These are phyloP conservation scores for Medicago ruthenica DNA, from an alignment of 306 rosid genomes.

Conservation along the genomic window DNA sequence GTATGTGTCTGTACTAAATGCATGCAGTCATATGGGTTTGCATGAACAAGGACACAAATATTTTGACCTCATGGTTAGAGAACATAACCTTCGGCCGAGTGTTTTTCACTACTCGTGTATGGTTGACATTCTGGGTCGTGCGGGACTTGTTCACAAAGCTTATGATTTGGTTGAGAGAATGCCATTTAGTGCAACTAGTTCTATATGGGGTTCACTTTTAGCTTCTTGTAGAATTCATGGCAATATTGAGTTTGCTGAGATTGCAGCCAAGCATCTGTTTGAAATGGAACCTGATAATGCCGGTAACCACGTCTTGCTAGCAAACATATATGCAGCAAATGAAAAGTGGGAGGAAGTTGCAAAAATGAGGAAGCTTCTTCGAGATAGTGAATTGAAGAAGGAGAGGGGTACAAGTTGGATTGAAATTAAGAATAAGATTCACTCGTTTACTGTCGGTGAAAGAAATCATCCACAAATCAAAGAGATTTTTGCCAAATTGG, in stretches of 20 bases:
- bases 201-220: slow-evolving; percentile 89
- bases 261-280: slow-evolving; percentile 76
- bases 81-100: slow-evolving; percentile 68
- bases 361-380: slow-evolving; percentile 68
- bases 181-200: slow-evolving; percentile 71
- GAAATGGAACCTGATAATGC: slow-evolving; percentile 84
- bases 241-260: slow-evolving; percentile 72
- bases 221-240: slow-evolving; percentile 77
- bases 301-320: slow-evolving; percentile 80
- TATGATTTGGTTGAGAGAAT: slow-evolving; percentile 60
- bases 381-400: slow-evolving; percentile 73
- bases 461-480: slow-evolving; percentile 64
- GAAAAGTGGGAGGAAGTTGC: slow-evolving; percentile 85
- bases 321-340: slow-evolving; percentile 76
- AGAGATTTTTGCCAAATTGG: slow-evolving; percentile 64
- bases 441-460: slow-evolving; percentile 82
- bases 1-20: slow-evolving; percentile 64
- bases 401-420: slow-evolving; percentile 90
- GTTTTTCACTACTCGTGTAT: slow-evolving; percentile 75
- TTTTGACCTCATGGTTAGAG: slow-evolving; percentile 65
- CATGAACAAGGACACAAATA: slow-evolving; percentile 69
- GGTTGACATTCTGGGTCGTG: slow-evolving; percentile 83
- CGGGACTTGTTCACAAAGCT: slow-evolving; percentile 69
- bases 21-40: slow-evolving; percentile 86
- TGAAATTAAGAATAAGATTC: slow-evolving; percentile 71